Evolutionary conservation across 768 basidiomycete genomes (phyloP).

Genomic region (Trametes punicea): DNA sequence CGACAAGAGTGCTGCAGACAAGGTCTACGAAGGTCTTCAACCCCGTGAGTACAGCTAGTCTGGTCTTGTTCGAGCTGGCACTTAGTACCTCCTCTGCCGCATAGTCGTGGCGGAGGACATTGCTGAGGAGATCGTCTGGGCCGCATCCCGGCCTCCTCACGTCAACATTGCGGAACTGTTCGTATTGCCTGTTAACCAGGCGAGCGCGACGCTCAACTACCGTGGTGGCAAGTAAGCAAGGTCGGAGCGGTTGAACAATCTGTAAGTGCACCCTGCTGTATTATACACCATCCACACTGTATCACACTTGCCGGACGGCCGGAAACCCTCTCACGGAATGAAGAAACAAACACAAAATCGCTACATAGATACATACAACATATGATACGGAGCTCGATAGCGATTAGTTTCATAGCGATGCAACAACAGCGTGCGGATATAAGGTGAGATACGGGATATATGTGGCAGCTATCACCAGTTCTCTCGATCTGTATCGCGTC

Average conservation of each 20-base stretch:
- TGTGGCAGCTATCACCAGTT: too few species aligned
- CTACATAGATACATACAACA: neutral
- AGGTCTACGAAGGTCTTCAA: constrained; percentile 86
- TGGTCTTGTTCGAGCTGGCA: neutral
- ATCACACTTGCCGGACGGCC: constrained; percentile 8
- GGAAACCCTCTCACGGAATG: neutral
- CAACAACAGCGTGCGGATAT: constrained; percentile 15
- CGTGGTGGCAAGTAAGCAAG: constrained; percentile 40
- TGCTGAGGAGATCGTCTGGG: constrained; percentile 98
- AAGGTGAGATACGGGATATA: constrained; percentile 14
- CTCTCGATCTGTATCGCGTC: neutral
- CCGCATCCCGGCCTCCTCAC: constrained; percentile 85
- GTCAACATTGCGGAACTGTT: constrained; percentile 86
- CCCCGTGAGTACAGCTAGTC: constrained; percentile 57
- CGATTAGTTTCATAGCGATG: constrained; percentile 16
- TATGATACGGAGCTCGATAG: constrained; percentile 12
- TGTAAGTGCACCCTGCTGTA: constrained; percentile 11
- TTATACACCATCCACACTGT: neutral
- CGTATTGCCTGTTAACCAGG: constrained; percentile 79
- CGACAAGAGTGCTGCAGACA: constrained; percentile 75
- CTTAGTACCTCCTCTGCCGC: neutral
- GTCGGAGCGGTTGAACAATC: neutral
- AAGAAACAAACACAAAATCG: neutral
- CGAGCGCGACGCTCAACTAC: constrained; percentile 61
- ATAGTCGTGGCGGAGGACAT: constrained; percentile 82